A percentile compares a stretch with the other conserved stretches of the same genome.
These are phyloP conservation scores for Hibiscus syriacus DNA, from an alignment of 345 rosid genomes.

Conservation along the genomic window DNA sequence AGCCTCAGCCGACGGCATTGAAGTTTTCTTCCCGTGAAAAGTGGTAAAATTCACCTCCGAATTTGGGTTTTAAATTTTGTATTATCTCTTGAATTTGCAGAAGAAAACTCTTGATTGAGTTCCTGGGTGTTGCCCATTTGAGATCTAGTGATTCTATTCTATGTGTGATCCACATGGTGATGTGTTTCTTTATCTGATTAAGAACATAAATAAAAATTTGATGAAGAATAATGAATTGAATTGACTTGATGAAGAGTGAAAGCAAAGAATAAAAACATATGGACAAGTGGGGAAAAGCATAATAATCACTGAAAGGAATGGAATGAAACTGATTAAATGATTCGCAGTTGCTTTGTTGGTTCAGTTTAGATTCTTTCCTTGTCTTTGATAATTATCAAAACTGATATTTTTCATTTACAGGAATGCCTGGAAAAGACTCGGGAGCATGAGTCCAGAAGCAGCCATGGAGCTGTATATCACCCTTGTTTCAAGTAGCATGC, in stretches of 20 bases:
- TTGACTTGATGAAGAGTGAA: slow-evolving; percentile 2
- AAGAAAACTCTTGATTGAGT: not conserved
- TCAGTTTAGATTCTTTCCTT: not conserved
- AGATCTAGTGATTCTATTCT: not conserved
- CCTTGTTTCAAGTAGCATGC: slow-evolving; percentile 30
- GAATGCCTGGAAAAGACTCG: slow-evolving; percentile 47
- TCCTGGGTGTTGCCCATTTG: not conserved
- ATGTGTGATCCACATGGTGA: not conserved
- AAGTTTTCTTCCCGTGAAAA: slow-evolving; percentile 45
- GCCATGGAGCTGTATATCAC: slow-evolving; percentile 48
- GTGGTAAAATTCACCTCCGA: slow-evolving; percentile 23
- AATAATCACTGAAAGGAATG: not conserved
- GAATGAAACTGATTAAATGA: not conserved
- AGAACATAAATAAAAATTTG: not conserved
- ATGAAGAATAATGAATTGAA: not conserved
- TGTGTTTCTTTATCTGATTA: no score
- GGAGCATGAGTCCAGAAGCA: slow-evolving; percentile 35
- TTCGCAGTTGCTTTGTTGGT: not conserved
- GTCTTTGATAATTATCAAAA: not conserved
- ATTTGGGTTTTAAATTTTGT: not conserved
- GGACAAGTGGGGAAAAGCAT: not conserved
- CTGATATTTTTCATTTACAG: slow-evolving; percentile 11
- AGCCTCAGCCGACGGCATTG: slow-evolving; percentile 35
- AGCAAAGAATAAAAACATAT: slow-evolving; percentile 10
- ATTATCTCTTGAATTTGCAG: not conserved